These are phyloP conservation scores for Blastocystis sp. DNA, from an alignment of 352 stramenopile species.

Conservation along the genomic window DNA sequence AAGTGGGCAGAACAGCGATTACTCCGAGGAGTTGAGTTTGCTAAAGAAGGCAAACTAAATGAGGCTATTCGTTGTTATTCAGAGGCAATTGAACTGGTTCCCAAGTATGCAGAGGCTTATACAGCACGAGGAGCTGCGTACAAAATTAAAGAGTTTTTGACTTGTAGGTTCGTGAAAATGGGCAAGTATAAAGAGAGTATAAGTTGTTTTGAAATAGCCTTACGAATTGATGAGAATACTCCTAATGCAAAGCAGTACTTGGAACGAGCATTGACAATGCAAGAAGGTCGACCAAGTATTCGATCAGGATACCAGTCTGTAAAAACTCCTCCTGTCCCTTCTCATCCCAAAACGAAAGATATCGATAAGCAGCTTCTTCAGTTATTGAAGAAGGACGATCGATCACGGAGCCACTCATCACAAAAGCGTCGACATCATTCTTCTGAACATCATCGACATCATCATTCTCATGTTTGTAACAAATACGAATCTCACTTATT, in stretches of 20 bases:
- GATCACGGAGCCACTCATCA: not conserved
- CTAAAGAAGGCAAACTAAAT: conserved; percentile 19
- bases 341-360: not conserved
- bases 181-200: conserved; percentile 50
- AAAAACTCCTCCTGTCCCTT: not conserved
- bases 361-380: conserved; percentile 23
- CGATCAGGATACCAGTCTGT: not conserved
- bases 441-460: not conserved
- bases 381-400: not conserved
- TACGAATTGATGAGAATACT: conserved; percentile 35
- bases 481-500: conserved; percentile 19
- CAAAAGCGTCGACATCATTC: not conserved
- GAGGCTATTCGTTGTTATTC: conserved; percentile 45
- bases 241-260: conserved; percentile 57
- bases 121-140: conserved; percentile 46
- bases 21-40: conserved; percentile 7
- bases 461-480: conserved; percentile 38
- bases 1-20: conserved; percentile 61
- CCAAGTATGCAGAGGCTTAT: conserved; percentile 44
- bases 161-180: conserved; percentile 20
- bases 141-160: not conserved
- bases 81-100: conserved; percentile 51
- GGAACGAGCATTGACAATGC: not conserved
- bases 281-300: not conserved
- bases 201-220: conserved; percentile 16